Evolutionary conservation across 2,329 filamentous ascomycete species (phyloP).

Genomic region (Sclerotinia nivalis): DNA sequence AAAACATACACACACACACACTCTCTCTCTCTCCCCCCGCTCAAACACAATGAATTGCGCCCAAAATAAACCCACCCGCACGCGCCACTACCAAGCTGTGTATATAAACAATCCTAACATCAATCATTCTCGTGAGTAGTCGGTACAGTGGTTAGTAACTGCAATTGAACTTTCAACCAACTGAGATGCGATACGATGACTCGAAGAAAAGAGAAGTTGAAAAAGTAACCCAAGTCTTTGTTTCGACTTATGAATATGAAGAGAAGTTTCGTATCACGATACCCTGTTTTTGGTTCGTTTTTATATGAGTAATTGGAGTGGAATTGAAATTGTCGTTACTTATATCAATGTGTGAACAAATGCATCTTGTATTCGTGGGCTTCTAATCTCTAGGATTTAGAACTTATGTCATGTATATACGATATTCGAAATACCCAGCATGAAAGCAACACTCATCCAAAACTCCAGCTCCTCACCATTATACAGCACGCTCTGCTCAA

Average conservation of each 20-base stretch:
- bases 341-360: not conserved
- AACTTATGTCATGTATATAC: not conserved
- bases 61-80: fast-evolving
- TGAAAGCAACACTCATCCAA: no score
- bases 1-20: no score
- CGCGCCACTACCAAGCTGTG: not conserved
- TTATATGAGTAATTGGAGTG: not conserved
- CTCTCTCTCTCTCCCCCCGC: no score
- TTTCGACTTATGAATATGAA: no score
- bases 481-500: not conserved
- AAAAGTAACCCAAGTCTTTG: not conserved
- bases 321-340: not conserved
- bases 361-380: not conserved
- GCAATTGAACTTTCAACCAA: not conserved
- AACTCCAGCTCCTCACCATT: no score
- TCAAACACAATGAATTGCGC: not conserved
- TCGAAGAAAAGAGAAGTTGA: no score
- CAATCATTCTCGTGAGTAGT: not conserved
- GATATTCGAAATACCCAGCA: no score
- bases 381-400: not conserved
- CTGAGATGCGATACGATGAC: not conserved
- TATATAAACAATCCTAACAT: not conserved
- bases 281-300: not conserved
- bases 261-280: not conserved
- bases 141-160: not conserved